A percentile compares a stretch with the other conserved stretches of the same genome.
Conservation (phyloP, 495 filamentous ascomycete genomes). For the Parmelia sp. region DNA sequence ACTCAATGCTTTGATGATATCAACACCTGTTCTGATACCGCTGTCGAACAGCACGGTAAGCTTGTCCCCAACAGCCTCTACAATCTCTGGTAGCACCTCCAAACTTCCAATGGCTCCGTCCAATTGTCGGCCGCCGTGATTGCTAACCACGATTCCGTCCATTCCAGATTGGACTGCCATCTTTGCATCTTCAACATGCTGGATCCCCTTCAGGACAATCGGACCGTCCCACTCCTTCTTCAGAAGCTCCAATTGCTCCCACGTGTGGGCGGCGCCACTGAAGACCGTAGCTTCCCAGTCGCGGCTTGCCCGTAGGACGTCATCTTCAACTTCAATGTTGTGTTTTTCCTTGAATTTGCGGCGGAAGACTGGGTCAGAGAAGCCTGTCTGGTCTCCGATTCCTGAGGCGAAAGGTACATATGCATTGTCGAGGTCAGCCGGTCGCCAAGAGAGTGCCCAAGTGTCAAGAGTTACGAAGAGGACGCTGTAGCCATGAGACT, state of each 20-base stretch:
- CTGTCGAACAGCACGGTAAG: conserved; percentile 45
- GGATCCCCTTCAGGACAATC: conserved; percentile 52
- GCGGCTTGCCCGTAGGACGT: conserved; percentile 38
- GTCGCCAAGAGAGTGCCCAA: conserved; percentile 53
- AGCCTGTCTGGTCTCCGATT: conserved; percentile 40
- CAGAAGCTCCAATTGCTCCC: conserved; percentile 53
- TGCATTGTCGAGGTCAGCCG: conserved; percentile 57
- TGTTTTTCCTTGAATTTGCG: conserved; percentile 44
- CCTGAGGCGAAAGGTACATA: conserved; percentile 48
- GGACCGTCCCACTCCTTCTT: conserved; percentile 56
- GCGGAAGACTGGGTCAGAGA: conserved; percentile 58
- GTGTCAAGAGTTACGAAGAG: conserved; percentile 61
- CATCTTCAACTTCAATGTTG: conserved; percentile 44
- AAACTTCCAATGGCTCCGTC: conserved; percentile 56
- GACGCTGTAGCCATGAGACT: conserved; percentile 48
- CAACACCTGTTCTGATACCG: conserved; percentile 43
- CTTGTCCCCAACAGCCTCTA: conserved; percentile 41
- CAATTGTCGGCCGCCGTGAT: conserved; percentile 57
- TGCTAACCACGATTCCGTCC: conserved; percentile 53
- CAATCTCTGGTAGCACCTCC: conserved; percentile 52
- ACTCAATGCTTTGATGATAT: conserved; percentile 47
- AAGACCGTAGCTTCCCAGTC: conserved; percentile 49
- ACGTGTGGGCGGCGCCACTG: conserved; percentile 46
- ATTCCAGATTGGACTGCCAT: conserved; percentile 48
- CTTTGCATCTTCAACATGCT: conserved; percentile 47